A percentile compares a stretch with the other conserved stretches of the same genome.
These are phyloP conservation scores for Lasiodiplodia theobromae DNA, from an alignment of 2,329 filamentous ascomycete genomes.

Conservation along the genomic window DNA sequence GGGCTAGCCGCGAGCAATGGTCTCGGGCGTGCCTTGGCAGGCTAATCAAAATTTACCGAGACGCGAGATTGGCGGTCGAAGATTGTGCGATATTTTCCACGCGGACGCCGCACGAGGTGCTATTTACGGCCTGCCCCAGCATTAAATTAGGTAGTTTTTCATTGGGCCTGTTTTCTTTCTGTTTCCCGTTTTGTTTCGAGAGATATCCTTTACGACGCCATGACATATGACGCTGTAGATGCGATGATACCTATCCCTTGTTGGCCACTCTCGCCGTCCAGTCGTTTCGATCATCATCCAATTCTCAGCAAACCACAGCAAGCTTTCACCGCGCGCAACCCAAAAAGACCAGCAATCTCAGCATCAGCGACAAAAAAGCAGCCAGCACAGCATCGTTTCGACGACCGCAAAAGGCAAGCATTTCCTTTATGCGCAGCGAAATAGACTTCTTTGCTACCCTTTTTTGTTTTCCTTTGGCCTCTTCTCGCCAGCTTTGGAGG, in stretches of 20 bases:
- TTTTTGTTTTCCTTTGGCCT: not conserved
- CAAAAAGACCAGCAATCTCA: not conserved
- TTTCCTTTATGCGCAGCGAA: conserved; percentile 8
- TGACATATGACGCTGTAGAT: conserved; percentile 49
- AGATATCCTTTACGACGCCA: conserved; percentile 39
- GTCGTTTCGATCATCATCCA: conserved; percentile 20
- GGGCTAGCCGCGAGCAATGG: conserved; percentile 19
- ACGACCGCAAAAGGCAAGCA: conserved; percentile 7
- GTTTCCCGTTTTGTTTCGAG: conserved; percentile 24
- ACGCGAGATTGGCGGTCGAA: conserved; percentile 22
- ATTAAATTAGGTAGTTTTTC: conserved; percentile 29
- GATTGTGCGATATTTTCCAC: conserved; percentile 22
- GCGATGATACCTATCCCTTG: conserved; percentile 33
- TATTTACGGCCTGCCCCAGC: conserved; percentile 19
- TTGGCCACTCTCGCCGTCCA: conserved; percentile 28
- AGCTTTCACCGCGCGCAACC: not conserved
- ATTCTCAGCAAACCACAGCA: conserved; percentile 21
- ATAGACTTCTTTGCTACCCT: conserved; percentile 4
- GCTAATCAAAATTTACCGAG: conserved; percentile 25
- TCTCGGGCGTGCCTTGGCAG: conserved; percentile 17
- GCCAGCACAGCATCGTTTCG: conserved; percentile 11
- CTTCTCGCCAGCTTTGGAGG: not conserved
- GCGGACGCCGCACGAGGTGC: conserved; percentile 14
- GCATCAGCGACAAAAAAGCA: conserved; percentile 21
- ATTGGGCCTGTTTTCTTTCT: conserved; percentile 11